Percentiles rank a stretch among this genome's conserved stretches.
Conservation (phyloP, 2,329 filamentous ascomycete species). For the Colletotrichum viniferum region DNA sequence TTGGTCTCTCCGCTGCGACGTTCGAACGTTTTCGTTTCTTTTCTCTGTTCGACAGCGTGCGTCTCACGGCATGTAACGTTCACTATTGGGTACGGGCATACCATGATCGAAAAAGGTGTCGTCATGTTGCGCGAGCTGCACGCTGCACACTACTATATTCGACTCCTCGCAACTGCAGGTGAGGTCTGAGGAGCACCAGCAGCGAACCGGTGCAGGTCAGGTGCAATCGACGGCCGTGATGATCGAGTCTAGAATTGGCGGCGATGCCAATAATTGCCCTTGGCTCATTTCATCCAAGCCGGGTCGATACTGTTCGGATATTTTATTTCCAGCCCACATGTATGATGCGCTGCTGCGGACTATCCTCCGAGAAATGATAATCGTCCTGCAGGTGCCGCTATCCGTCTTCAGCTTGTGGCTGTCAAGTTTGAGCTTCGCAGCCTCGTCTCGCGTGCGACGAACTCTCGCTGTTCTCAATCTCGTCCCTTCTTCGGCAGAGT, state of each 20-base stretch:
- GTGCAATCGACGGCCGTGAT: background rate
- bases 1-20: background rate
- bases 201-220: background rate
- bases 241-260: background rate
- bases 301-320: slow-evolving; percentile 12
- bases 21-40: background rate
- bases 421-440: background rate
- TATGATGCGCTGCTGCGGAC: background rate
- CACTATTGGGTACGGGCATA: background rate
- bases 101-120: background rate
- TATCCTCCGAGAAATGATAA: background rate
- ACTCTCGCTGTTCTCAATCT: background rate
- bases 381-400: background rate
- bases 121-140: background rate
- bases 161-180: background rate
- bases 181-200: background rate
- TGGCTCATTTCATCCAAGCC: background rate
- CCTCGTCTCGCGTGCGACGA: background rate
- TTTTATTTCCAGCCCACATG: background rate
- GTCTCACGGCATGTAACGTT: background rate
- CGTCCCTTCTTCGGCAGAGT: background rate
- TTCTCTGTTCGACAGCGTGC: background rate
- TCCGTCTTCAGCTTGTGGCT: background rate
- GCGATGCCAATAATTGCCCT: background rate
- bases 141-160: background rate